Evolutionary conservation across 176 grass and related monocot species (phyloP).

Genomic region (Carex pumila): DNA sequence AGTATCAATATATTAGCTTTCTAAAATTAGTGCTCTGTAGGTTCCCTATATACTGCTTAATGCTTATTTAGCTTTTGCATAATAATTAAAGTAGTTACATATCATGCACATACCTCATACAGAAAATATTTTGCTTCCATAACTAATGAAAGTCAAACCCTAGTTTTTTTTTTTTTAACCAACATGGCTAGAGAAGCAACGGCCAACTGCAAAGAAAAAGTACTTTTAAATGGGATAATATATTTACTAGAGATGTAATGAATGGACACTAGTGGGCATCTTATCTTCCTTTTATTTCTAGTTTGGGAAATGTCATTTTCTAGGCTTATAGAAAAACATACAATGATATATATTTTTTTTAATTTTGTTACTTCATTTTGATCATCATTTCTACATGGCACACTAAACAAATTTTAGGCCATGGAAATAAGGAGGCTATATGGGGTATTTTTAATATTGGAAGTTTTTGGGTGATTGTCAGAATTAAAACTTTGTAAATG

Average conservation of each 20-base stretch:
- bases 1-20: no score
- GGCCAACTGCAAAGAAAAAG: not conserved
- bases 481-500: not conserved
- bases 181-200: not conserved
- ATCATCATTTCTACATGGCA: not conserved
- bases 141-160: not conserved
- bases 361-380: not conserved
- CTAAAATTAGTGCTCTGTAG: no score
- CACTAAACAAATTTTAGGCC: not conserved
- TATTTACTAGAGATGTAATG: not conserved
- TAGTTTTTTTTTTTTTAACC: not conserved
- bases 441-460: not conserved
- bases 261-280: conserved; percentile 8
- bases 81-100: no score
- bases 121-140: no score
- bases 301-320: not conserved
- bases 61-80: no score
- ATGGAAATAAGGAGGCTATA: not conserved
- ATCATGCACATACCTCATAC: no score
- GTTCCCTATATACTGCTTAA: no score
- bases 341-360: not conserved
- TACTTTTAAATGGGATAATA: not conserved
- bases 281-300: not conserved
- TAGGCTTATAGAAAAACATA: not conserved
- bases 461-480: not conserved